These are phyloP conservation scores for Spencermartinsiella europaea DNA, from an alignment of 805 yeast genomes.

Conservation along the genomic window DNA sequence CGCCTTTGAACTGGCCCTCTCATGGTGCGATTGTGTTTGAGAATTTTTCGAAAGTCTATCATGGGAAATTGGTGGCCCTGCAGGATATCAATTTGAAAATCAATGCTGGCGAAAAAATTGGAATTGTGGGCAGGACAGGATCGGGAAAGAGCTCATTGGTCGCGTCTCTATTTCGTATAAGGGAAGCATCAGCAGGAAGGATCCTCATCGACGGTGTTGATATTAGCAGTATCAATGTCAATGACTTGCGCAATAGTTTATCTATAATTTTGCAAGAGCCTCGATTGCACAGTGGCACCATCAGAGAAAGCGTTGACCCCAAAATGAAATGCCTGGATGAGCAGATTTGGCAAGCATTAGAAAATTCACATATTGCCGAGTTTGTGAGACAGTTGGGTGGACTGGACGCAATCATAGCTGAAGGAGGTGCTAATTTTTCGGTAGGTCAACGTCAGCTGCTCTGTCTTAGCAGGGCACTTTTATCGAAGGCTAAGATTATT, in stretches of 20 bases:
- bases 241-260: constrained; percentile 48
- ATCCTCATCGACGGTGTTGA: constrained; percentile 53
- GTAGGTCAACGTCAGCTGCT: constrained; percentile 76
- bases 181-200: constrained; percentile 45
- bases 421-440: constrained; percentile 70
- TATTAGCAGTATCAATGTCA: constrained; percentile 45
- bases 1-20: constrained; percentile 64
- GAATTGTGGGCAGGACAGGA: constrained; percentile 87
- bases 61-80: constrained; percentile 64
- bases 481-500: constrained; percentile 57
- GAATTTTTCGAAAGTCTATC: constrained; percentile 60
- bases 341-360: constrained; percentile 51
- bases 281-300: constrained; percentile 54
- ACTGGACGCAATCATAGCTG: constrained; percentile 48
- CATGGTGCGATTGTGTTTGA: constrained; percentile 58
- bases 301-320: constrained; percentile 59
- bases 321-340: constrained; percentile 46
- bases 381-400: constrained; percentile 43
- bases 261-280: constrained; percentile 68
- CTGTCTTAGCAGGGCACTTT: constrained; percentile 71
- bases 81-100: constrained; percentile 57
- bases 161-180: constrained; percentile 59
- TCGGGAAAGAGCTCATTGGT: constrained; percentile 80
- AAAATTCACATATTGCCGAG: constrained; percentile 47
- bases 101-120: constrained; percentile 68